Conservation (phyloP, 306 rosid species). For the Dalbergia oliveri region DNA sequence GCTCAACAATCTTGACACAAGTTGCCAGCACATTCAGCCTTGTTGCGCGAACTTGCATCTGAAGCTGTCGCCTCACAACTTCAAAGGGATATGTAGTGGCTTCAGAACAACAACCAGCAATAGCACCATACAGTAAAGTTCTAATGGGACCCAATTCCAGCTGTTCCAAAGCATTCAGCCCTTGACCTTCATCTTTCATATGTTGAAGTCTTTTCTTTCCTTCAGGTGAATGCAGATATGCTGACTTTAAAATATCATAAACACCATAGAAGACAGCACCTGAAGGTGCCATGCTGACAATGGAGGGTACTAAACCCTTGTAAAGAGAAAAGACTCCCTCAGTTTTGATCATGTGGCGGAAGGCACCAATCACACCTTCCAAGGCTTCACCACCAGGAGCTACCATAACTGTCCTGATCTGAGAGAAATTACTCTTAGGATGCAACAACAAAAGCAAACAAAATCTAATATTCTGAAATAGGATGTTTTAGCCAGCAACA, state of each 20-base stretch:
- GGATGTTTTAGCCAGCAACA: constrained; percentile 6
- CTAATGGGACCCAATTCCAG: constrained; percentile 87
- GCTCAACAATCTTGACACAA: constrained; percentile 78
- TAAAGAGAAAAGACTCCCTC: constrained; percentile 96
- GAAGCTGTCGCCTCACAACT: constrained; percentile 94
- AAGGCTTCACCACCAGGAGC: constrained; percentile 98
- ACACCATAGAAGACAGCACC: constrained; percentile 97
- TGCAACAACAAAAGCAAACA: constrained; percentile 6
- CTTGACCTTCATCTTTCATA: constrained; percentile 70
- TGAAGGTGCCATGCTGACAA: constrained; percentile 96
- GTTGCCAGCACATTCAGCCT: constrained; percentile 81
- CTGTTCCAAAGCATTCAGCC: constrained; percentile 82
- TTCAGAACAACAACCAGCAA: constrained; percentile 96
- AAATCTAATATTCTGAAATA: background rate
- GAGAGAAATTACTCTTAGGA: constrained; percentile 54
- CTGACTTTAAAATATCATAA: constrained; percentile 83
- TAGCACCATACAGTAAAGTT: constrained; percentile 91
- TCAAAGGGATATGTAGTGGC: constrained; percentile 96
- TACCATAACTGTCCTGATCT: constrained; percentile 94
- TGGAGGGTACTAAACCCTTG: constrained; percentile 93
- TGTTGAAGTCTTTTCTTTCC: constrained; percentile 80
- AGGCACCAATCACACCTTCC: constrained; percentile 90
- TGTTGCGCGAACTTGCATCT: constrained; percentile 82
- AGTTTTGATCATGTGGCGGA: constrained; percentile 81
- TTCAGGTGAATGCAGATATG: constrained; percentile 86